Base-by-base conservation (phyloP, 2,329 filamentous ascomycete genomes). In the Epichloe uncinata region DNA sequence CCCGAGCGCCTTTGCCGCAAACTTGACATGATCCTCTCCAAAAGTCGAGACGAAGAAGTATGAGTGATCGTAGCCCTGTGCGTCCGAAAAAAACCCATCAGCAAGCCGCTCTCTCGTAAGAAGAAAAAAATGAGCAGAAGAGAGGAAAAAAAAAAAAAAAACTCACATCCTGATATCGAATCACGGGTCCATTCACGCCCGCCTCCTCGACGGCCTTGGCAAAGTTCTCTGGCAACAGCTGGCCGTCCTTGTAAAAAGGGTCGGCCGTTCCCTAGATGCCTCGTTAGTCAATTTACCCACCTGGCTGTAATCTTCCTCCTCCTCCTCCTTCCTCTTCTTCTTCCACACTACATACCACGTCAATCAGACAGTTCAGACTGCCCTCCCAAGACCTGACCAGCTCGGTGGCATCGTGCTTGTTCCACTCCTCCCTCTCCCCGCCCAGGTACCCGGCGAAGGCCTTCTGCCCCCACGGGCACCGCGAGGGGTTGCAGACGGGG, bases 31-130 rank as follows among this genome's bases (percentile, higher is more conserved):
- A 59, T 97, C 90, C 61, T 87, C 84, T 42, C 84, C 79, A 65
- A 98, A 98, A 15, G 81, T 82, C 36, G 90, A 84, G 74, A 98
- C 94, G 69, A 95, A 96, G 70, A 82, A 98, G 72, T 98, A 98
- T 54, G 88, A 95, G 71, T 98, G 93, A 66, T 98, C 93, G 64
- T 98, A 97, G 54, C 82, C 89, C 70, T 86, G 62, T 5, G 5
- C 16, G 5, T 5, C n/a, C 15, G n/a, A n/a, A n/a, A n/a, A 13
- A 11, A 3, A 16, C 16, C 2, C 11, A 30, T 42, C 5, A 33
- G 16, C 26, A 30, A 30, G 9, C 26, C 26, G 26, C 9, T 30
- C 3, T 30, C 8, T 3, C 8, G 26, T 11, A 9, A 11, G 26
- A 30, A 30, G 3, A 8, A 16, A 16, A 16, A 16, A 16, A 16